These are phyloP conservation scores for Penicillium canescens DNA, from an alignment of 495 filamentous ascomycete genomes.

Conservation along the genomic window DNA sequence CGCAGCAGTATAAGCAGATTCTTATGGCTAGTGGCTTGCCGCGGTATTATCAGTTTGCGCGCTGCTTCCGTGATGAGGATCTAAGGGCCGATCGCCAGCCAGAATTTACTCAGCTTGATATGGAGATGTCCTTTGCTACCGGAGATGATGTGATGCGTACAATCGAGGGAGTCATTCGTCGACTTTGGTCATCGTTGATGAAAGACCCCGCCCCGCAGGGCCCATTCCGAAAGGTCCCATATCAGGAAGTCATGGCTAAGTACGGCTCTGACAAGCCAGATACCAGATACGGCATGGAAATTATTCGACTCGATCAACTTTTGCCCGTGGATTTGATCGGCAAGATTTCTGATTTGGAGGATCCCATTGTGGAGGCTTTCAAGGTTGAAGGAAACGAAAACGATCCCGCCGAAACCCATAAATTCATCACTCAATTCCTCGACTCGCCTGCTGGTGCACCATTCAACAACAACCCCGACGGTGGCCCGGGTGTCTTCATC, in stretches of 20 bases:
- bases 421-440: constrained; percentile 70
- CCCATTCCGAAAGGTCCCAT: constrained; percentile 63
- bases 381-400: constrained; percentile 53
- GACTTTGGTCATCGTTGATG: constrained; percentile 53
- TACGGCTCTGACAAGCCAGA: constrained; percentile 96
- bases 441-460: constrained; percentile 59
- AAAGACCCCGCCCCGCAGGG: constrained; percentile 38
- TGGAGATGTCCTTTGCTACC: constrained; percentile 85
- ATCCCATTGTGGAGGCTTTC: constrained; percentile 70
- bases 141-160: constrained; percentile 71
- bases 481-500: constrained; percentile 74
- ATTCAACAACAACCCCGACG: constrained; percentile 65
- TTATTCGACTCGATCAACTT: constrained; percentile 60
- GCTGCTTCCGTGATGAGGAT: constrained; percentile 96
- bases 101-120: constrained; percentile 96
- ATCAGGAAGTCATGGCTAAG: constrained; percentile 72
- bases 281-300: constrained; percentile 63
- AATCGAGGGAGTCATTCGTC: constrained; percentile 64
- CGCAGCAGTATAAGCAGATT: constrained; percentile 98
- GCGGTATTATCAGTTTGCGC: constrained; percentile 88
- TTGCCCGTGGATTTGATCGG: constrained; percentile 65
- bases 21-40: constrained; percentile 87
- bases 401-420: constrained; percentile 46
- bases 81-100: constrained; percentile 90
- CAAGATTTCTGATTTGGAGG: constrained; percentile 65